Evolutionary conservation across 768 basidiomycete genomes (phyloP).

Genomic region (Mycena pura): DNA sequence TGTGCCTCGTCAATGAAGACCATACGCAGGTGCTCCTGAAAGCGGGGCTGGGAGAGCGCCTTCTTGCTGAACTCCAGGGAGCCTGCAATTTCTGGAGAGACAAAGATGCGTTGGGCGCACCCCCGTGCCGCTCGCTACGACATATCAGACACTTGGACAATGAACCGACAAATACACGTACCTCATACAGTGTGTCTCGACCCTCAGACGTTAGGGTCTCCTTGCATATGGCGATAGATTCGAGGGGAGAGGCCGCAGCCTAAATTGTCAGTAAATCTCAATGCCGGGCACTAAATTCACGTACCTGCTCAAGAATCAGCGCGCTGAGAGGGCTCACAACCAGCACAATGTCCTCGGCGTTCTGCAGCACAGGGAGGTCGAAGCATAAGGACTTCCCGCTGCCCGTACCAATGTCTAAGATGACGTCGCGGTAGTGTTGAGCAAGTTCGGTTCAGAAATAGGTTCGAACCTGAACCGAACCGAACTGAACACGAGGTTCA

Average conservation of each 20-base stretch:
- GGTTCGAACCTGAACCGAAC: too few relatives aligned
- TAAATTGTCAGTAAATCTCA: neutral
- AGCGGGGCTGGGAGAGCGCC: neutral
- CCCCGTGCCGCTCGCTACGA: neutral
- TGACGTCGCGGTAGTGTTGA: neutral
- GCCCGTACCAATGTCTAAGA: neutral
- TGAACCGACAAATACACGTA: neutral
- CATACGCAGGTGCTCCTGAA: neutral
- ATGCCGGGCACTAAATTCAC: neutral
- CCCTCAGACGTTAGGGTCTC: neutral
- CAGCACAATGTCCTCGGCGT: neutral
- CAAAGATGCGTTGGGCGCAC: neutral
- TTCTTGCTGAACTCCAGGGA: neutral
- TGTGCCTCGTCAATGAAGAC: slow-evolving; percentile 20
- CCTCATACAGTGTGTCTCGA: neutral
- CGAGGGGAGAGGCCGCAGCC: neutral
- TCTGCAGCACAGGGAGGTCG: neutral
- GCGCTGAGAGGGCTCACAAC: neutral
- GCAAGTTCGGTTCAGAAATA: neutral
- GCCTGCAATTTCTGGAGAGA: neutral
- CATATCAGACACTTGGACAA: neutral
- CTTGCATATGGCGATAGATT: neutral
- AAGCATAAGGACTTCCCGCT: neutral
- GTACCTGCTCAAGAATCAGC: neutral
- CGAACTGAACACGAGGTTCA: too few relatives aligned